phyloP scores from a whole-genome alignment of 495 filamentous ascomycete genomes.

The Podospora didyma region DNA sequence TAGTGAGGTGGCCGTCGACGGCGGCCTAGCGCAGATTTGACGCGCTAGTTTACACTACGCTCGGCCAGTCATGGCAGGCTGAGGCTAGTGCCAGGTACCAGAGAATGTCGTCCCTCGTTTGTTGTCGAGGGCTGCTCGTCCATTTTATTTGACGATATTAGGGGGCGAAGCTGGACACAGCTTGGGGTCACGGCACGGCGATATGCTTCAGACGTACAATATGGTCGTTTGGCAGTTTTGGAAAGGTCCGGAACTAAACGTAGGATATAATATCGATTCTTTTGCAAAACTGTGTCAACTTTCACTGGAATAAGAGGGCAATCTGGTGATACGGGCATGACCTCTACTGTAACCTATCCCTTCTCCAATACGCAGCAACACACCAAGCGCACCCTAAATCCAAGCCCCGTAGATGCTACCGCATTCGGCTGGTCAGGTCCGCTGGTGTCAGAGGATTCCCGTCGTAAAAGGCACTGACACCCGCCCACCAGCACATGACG shows the following conservation, averaged over 20 bases:
- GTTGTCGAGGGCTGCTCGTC: not conserved
- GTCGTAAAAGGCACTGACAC: not conserved
- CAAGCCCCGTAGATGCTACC: not conserved
- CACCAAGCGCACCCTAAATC: not conserved
- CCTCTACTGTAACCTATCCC: not conserved
- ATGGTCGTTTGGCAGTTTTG: not conserved
- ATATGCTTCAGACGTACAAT: not conserved
- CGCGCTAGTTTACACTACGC: not conserved
- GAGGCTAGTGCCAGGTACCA: not conserved
- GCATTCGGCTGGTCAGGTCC: not conserved
- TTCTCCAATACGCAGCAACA: not conserved
- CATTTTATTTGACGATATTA: not conserved
- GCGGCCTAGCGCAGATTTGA: not conserved
- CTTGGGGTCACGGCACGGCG: not conserved
- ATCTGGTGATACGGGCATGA: not conserved
- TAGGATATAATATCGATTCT: not conserved
- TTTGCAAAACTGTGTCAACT: not conserved
- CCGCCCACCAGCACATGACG: not conserved
- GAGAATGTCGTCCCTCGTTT: not conserved
- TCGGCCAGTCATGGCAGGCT: not conserved
- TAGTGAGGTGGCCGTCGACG: not conserved
- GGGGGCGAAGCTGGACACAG: not conserved
- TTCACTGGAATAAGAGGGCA: not conserved
- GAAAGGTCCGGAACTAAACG: not conserved
- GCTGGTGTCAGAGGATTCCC: not conserved